Evolutionary conservation across 2,329 filamentous ascomycete species (phyloP).

Genomic region (Penicillium crustosum): DNA sequence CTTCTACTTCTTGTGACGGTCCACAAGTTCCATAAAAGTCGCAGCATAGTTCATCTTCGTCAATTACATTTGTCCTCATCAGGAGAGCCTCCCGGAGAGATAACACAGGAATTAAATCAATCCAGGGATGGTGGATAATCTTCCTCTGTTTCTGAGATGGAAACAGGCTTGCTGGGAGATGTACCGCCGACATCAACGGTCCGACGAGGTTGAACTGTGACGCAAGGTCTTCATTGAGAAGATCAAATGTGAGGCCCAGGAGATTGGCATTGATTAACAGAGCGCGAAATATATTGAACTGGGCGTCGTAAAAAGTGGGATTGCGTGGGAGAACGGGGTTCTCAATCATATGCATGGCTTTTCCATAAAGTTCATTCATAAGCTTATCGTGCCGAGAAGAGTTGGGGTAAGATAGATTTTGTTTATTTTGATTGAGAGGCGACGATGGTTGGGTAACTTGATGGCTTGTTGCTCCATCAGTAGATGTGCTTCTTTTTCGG

Average conservation of each 20-base stretch:
- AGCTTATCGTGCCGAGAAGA: too few species aligned
- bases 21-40: constrained; percentile 20
- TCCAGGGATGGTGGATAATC: constrained; percentile 32
- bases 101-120: constrained; percentile 30
- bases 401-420: too few species aligned
- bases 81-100: constrained; percentile 29
- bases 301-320: background rate
- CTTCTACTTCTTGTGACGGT: constrained; percentile 9
- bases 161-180: constrained; percentile 18
- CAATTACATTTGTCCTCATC: constrained; percentile 11
- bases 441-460: background rate
- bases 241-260: constrained; percentile 16
- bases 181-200: constrained; percentile 3
- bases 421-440: too few species aligned
- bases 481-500: background rate
- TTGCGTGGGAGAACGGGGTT: background rate
- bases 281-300: constrained; percentile 16
- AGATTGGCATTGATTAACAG: constrained; percentile 15
- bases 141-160: constrained; percentile 16
- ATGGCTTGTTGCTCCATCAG: background rate
- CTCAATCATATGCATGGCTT: background rate
- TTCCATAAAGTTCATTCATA: background rate
- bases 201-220: constrained; percentile 21
- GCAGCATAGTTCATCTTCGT: constrained; percentile 27
- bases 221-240: constrained; percentile 18